phyloP scores from a whole-genome alignment of 805 yeast genomes.

The Yarrowia sp. region DNA sequence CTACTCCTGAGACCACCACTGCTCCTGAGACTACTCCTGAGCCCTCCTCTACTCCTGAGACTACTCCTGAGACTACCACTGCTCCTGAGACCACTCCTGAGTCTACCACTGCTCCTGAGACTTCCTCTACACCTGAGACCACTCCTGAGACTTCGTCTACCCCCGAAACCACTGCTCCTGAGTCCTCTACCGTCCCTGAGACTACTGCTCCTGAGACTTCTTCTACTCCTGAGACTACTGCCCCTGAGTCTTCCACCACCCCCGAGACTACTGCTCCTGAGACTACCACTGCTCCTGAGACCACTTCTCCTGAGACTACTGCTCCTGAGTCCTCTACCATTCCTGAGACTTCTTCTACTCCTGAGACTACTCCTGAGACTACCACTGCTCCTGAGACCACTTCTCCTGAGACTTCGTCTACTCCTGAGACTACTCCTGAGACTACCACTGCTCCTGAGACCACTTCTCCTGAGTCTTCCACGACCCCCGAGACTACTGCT shows the following conservation, averaged over 20 bases:
- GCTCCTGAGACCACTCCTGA: neutral
- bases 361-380: neutral
- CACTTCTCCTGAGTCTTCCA: neutral
- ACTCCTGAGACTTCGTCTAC: too few relatives aligned
- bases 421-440: too few relatives aligned
- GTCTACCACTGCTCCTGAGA: neutral
- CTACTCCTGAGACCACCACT: neutral
- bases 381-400: too few relatives aligned
- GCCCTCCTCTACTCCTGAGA: neutral
- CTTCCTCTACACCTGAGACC: too few relatives aligned
- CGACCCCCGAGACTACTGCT: neutral
- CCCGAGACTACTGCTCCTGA: neutral
- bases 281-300: neutral
- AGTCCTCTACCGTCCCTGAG: neutral
- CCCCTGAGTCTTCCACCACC: conserved; percentile 4
- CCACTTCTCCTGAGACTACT: neutral
- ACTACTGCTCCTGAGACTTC: neutral
- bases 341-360: neutral
- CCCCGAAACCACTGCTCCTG: neutral
- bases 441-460: neutral
- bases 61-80: neutral
- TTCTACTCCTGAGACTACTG: neutral
- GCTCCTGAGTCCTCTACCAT: neutral
- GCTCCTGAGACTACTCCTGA: neutral
- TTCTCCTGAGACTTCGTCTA: too few relatives aligned